phyloP scores from a whole-genome alignment of 163 green algal genomes.

The Chlorella variabilis region DNA sequence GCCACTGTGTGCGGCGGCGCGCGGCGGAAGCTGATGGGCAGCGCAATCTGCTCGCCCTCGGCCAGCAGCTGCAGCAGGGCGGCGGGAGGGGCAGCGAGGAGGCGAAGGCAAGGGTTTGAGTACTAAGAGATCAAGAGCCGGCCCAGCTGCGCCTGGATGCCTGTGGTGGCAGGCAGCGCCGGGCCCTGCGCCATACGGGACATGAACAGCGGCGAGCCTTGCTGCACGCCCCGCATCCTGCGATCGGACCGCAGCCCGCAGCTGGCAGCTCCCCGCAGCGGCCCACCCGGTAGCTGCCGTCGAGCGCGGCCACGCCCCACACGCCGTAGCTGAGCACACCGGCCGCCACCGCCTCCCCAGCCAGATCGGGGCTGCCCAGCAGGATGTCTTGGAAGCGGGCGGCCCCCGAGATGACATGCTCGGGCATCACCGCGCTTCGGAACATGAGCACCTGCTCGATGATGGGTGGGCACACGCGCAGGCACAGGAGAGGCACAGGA shows the following conservation, averaged over 20 bases:
- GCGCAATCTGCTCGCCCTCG: constrained; percentile 15
- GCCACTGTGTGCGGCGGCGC: constrained; percentile 20
- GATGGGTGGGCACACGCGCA: not conserved
- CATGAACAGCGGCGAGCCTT: too few relatives aligned
- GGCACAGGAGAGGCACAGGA: too few relatives aligned
- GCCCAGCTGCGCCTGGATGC: too few relatives aligned
- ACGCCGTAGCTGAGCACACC: constrained; percentile 4
- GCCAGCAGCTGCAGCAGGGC: not conserved
- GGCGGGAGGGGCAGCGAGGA: not conserved
- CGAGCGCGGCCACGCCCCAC: constrained; percentile 5
- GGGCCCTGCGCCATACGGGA: too few relatives aligned
- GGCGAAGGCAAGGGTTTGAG: too few relatives aligned
- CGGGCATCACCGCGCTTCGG: not conserved
- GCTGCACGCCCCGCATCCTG: too few relatives aligned
- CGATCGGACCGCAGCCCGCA: too few relatives aligned
- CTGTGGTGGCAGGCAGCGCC: too few relatives aligned
- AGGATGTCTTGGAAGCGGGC: constrained; percentile 31
- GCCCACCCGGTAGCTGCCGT: constrained; percentile 2
- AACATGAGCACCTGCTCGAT: constrained; percentile 19
- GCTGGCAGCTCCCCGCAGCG: not conserved
- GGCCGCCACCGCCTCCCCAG: not conserved
- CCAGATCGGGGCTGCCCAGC: not conserved
- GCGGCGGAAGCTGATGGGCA: constrained; percentile 22
- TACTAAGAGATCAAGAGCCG: too few relatives aligned
- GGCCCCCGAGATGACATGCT: constrained; percentile 13